phyloP scores from a whole-genome alignment of 352 stramenopile species.

The Globisporangium mamillatum region DNA sequence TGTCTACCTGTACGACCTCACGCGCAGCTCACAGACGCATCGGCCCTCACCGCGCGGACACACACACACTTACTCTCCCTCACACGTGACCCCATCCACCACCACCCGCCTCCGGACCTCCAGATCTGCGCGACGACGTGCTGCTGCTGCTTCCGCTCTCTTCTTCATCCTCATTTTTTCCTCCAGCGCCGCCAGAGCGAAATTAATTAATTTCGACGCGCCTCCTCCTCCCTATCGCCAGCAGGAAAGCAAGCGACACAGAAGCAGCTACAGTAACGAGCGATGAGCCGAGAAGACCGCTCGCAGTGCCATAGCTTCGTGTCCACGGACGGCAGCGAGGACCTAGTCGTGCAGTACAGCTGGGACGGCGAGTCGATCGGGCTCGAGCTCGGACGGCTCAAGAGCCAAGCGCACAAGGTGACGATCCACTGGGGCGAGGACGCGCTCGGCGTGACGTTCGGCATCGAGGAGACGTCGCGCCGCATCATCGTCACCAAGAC shows the following conservation, averaged over 20 bases:
- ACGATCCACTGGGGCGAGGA: conserved; percentile 41
- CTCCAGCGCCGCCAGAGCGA: neutral
- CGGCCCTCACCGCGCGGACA: too few relatives aligned
- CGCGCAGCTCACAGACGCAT: neutral
- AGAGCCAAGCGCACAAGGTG: conserved; percentile 19
- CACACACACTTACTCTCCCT: neutral
- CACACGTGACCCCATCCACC: neutral
- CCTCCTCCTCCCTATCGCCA: neutral
- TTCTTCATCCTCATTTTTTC: neutral
- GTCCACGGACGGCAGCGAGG: conserved; percentile 41
- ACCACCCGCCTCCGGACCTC: too few relatives aligned
- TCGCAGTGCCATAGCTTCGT: conserved; percentile 41
- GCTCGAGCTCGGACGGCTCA: conserved; percentile 54
- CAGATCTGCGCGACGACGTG: neutral
- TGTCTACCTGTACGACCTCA: neutral
- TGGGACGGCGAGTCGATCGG: conserved; percentile 56
- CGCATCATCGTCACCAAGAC: conserved; percentile 67
- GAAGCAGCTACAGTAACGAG: neutral
- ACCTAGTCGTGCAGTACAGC: conserved; percentile 51
- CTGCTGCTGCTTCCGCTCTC: neutral
- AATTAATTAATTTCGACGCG: neutral
- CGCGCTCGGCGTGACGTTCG: conserved; percentile 66
- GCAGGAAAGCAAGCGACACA: neutral
- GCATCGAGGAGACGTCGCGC: conserved; percentile 68
- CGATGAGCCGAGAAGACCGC: conserved; percentile 10